phyloP scores from a whole-genome alignment of 371 early-diverging fungal species.

The Lichtheimia ornata region DNA sequence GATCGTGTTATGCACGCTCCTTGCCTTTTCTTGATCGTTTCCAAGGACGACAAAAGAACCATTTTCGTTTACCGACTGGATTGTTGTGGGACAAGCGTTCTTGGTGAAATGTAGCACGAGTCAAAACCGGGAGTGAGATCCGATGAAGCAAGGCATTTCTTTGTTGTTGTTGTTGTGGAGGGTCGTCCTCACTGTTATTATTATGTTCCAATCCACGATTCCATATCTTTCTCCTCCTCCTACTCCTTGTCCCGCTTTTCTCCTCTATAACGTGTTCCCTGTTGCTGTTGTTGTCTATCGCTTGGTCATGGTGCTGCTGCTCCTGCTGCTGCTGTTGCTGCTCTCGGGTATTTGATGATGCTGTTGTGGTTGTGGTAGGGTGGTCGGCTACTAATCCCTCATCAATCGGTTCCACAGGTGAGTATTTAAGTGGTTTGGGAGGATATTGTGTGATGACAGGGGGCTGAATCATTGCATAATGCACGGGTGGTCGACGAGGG shows the following conservation, averaged over 20 bases:
- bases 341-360: neutral
- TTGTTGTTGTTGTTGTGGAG: neutral
- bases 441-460: constrained; percentile 45
- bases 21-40: constrained; percentile 14
- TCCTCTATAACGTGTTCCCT: no score
- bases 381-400: neutral
- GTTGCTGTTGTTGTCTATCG: no score
- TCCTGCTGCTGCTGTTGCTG: no score
- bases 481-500: constrained; percentile 15
- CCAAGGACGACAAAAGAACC: constrained; percentile 6
- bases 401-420: constrained; percentile 37
- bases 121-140: constrained; percentile 19
- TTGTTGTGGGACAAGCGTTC: constrained; percentile 9
- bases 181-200: neutral
- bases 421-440: constrained; percentile 43
- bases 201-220: no score
- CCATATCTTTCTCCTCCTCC: no score
- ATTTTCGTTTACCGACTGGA: neutral
- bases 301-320: neutral
- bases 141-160: constrained; percentile 12
- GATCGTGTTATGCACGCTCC: constrained; percentile 6
- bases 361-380: neutral
- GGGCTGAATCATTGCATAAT: constrained; percentile 15
- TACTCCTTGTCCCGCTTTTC: no score
- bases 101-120: neutral